Evolutionary conservation across 345 rosid species (phyloP).

Genomic region (Hibiscus mutabilis): DNA sequence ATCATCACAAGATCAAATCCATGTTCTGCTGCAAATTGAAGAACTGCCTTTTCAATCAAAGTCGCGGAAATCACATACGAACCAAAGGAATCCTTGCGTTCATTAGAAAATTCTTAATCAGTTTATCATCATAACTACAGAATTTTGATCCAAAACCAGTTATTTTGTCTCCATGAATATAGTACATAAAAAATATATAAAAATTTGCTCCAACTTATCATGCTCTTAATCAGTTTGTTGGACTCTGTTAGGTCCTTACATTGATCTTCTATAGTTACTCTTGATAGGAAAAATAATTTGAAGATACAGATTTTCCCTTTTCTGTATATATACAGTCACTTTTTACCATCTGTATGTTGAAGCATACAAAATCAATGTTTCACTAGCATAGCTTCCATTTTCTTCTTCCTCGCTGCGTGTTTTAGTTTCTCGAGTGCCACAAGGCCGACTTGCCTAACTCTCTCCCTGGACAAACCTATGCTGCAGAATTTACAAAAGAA

Average conservation of each 20-base stretch:
- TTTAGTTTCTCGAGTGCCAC: conserved; percentile 90
- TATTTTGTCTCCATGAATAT: not conserved
- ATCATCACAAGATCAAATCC: too few relatives aligned
- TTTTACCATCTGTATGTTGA: conserved; percentile 17
- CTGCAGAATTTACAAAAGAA: conserved; percentile 29
- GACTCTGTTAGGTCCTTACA: not conserved
- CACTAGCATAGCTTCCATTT: conserved; percentile 73
- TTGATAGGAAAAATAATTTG: conserved; percentile 8
- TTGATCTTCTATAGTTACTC: conserved; percentile 12
- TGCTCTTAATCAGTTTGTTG: conserved; percentile 16
- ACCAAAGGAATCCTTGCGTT: too few relatives aligned
- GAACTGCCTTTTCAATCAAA: too few relatives aligned
- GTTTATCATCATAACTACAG: not conserved
- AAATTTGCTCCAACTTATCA: conserved; percentile 9
- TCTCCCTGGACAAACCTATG: conserved; percentile 89
- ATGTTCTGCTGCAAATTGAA: too few relatives aligned
- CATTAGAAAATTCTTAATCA: not conserved
- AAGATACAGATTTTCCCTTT: conserved; percentile 23
- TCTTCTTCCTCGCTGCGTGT: conserved; percentile 75
- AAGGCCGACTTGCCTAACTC: conserved; percentile 89
- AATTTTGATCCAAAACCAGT: not conserved
- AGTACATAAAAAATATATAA: not conserved
- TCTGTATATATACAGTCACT: conserved; percentile 45
- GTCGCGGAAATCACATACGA: too few relatives aligned
- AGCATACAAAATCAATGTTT: conserved; percentile 42